Conservation (phyloP, 179 eudicot species). For the Spergularia azorica region DNA sequence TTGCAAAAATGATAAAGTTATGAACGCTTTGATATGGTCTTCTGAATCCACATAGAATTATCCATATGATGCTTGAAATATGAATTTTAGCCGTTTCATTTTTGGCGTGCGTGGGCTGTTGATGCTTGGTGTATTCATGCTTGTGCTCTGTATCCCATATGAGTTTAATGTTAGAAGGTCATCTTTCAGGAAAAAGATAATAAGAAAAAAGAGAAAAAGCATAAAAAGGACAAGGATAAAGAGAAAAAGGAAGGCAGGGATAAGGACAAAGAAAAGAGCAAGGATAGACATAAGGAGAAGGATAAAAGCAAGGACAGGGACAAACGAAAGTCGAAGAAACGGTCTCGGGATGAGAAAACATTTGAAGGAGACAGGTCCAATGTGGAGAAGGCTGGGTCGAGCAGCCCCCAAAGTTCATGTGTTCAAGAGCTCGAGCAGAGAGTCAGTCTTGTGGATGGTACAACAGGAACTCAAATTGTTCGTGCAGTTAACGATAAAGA, state of each 20-base stretch:
- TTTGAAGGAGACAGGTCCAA: constrained; percentile 20
- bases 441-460: constrained; percentile 32
- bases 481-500: constrained; percentile 10
- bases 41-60: too few species aligned
- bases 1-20: too few species aligned
- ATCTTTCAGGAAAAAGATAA: constrained; percentile 15
- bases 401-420: constrained; percentile 27
- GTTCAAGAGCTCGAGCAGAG: constrained; percentile 38
- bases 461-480: constrained; percentile 31
- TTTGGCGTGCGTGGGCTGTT: not conserved
- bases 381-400: constrained; percentile 32
- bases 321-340: constrained; percentile 36
- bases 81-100: too few species aligned
- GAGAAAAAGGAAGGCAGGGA: constrained; percentile 32
- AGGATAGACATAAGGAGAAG: constrained; percentile 29
- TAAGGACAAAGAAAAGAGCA: constrained; percentile 31
- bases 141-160: not conserved
- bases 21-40: too few species aligned
- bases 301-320: constrained; percentile 32
- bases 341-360: constrained; percentile 21
- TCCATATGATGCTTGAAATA: too few species aligned
- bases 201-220: constrained; percentile 29
- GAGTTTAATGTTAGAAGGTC: not conserved
- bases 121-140: constrained; percentile 1
- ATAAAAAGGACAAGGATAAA: constrained; percentile 25